Percentiles rank a stretch among this genome's conserved stretches.
phyloP scores from a whole-genome alignment of 192 early-diverging fungal genomes.

The Cetraspora pellucida region DNA sequence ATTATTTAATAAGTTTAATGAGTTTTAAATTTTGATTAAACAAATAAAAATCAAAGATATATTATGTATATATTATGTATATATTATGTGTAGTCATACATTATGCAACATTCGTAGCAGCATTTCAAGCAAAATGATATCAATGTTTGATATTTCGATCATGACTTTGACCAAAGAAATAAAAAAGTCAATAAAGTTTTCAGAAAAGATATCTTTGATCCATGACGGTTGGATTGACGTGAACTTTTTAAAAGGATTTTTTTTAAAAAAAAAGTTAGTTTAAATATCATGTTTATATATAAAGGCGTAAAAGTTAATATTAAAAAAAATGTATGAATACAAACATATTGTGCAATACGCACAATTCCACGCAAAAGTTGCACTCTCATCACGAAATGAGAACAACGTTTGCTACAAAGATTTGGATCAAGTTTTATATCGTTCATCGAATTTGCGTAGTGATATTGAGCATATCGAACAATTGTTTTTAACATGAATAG shows the following conservation, averaged over 20 bases:
- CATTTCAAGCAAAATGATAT: background rate
- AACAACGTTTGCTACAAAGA: background rate
- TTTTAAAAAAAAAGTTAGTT: background rate
- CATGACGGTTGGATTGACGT: background rate
- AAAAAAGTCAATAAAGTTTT: background rate
- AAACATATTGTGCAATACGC: background rate
- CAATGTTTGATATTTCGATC: background rate
- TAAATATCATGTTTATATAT: background rate
- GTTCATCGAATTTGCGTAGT: background rate
- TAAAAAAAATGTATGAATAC: background rate
- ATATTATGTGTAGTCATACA: no score
- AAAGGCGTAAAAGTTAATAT: no score
- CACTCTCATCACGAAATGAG: background rate
- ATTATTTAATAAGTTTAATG: no score
- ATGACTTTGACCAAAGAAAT: conserved; percentile 1
- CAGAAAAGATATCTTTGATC: background rate
- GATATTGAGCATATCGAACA: background rate
- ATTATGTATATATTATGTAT: no score
- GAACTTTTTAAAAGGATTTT: background rate
- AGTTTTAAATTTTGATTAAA: no score
- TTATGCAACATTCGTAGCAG: background rate
- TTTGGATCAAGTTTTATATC: no score
- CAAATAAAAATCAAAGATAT: background rate
- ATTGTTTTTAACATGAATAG: background rate
- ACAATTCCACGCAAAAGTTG: conserved; percentile 4